A percentile compares a stretch with the other conserved stretches of the same genome.
These are phyloP conservation scores for Monosporascus sp. DNA, from an alignment of 2,329 filamentous ascomycete species.

Conservation along the genomic window DNA sequence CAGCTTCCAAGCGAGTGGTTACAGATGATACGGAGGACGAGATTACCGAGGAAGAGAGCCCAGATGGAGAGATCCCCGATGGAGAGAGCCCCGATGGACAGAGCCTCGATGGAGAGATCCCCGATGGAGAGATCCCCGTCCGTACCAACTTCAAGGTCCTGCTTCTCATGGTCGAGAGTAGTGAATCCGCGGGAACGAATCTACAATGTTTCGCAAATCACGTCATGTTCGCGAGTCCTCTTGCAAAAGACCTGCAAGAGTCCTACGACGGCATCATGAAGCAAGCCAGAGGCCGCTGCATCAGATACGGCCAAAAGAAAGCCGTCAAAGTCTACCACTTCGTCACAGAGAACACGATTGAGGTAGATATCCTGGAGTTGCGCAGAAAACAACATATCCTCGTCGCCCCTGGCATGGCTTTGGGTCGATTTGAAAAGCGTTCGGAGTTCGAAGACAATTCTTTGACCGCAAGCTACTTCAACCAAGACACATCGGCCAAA, in stretches of 20 bases:
- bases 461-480: background rate
- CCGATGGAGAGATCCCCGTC: too few species aligned
- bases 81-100: too few species aligned
- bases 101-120: too few species aligned
- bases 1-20: too few species aligned
- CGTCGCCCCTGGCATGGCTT: slow-evolving; percentile 6
- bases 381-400: slow-evolving; percentile 11
- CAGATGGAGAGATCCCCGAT: too few species aligned
- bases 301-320: slow-evolving; percentile 34
- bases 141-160: slow-evolving; percentile 20
- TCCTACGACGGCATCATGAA: slow-evolving; percentile 30
- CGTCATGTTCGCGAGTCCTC: slow-evolving; percentile 34
- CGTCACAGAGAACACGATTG: slow-evolving; percentile 30
- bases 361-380: slow-evolving; percentile 33
- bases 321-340: slow-evolving; percentile 35
- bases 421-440: slow-evolving; percentile 7
- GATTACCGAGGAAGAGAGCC: too few species aligned
- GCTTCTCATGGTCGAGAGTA: slow-evolving; percentile 32
- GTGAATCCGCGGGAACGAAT: slow-evolving; percentile 36
- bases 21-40: too few species aligned
- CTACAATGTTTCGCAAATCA: slow-evolving; percentile 34
- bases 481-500: background rate
- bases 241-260: slow-evolving; percentile 24
- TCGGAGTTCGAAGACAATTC: background rate
- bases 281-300: slow-evolving; percentile 34